phyloP scores from a whole-genome alignment of 2,329 filamentous ascomycete species.

The Pyricularia grisea region DNA sequence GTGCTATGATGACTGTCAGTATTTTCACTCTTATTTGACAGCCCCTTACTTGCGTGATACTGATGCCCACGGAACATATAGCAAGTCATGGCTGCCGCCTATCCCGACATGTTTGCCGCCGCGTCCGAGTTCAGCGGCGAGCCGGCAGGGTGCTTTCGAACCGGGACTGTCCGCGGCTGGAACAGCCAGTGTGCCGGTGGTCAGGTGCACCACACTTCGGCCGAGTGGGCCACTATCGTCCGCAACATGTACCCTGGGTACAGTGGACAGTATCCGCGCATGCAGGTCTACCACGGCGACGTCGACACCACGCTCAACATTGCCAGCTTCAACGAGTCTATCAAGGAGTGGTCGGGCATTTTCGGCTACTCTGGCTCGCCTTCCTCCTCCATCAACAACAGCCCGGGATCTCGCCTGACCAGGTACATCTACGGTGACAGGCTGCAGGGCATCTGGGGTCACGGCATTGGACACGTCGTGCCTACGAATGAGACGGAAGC shows the following conservation, averaged over 20 bases:
- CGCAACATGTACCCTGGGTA: constrained; percentile 38
- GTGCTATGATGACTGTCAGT: constrained; percentile 41
- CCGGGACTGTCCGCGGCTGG: constrained; percentile 30
- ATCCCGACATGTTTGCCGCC: constrained; percentile 42
- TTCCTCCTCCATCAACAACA: constrained; percentile 17
- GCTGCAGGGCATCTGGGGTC: background rate
- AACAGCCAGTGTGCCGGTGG: constrained; percentile 42
- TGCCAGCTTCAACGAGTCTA: constrained; percentile 42
- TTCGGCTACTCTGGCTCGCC: constrained; percentile 21
- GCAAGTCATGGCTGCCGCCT: constrained; percentile 37
- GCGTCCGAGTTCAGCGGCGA: constrained; percentile 35
- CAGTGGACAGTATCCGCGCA: constrained; percentile 38
- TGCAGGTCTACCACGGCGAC: constrained; percentile 50
- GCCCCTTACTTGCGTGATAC: background rate
- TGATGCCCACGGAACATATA: constrained; percentile 9
- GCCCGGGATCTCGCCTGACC: constrained; percentile 25
- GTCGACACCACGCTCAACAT: constrained; percentile 39
- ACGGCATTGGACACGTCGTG: background rate
- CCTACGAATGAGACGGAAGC: background rate
- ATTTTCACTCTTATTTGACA: background rate
- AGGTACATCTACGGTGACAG: constrained; percentile 23
- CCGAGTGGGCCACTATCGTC: constrained; percentile 25
- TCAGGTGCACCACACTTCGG: constrained; percentile 24
- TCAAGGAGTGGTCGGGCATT: constrained; percentile 42
- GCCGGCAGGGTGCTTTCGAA: constrained; percentile 38